Evolutionary conservation across 495 filamentous ascomycete species (phyloP), one percentile per base, ranked within the genome.

Genomic region (Penicillium silybi): DNA sequence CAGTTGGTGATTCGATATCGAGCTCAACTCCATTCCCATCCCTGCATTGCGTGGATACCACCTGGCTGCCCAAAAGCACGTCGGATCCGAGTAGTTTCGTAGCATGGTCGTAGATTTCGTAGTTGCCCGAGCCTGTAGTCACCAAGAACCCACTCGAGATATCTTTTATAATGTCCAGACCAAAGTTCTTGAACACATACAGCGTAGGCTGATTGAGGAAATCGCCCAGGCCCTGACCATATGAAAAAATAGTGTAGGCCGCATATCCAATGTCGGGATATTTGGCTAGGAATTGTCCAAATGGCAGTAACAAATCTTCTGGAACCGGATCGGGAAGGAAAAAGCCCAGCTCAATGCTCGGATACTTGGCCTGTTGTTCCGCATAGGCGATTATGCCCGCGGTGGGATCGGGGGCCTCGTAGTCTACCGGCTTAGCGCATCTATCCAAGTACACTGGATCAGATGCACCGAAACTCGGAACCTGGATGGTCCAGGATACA

Each of bases 251-350:
- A 0, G 69, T 52, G 5, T 64, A 41, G 3, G 51, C 44, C 2
- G 71, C 61, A 16, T 61, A 58, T 6, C 50, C 66, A 10, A 70
- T 46, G 2, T 56, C 56, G 32, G 35, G 75, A 50, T 78, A 73
- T 48, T 80, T 80, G 25, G 54, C 47, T 9, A 79, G 48, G 52
- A 77, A 83, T 2, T 78, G 57, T 1, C 69, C 62, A 50, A 78
- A 80, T 13, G 78, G 70, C 0, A 79, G 59, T 1, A 79, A 59
- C 4, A 83, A 55, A 9, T 81, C 80, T 16, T 70, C 72, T 0
- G 80, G 80, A 0, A 83, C 69, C 2, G 77, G 73, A 23, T 78
- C 55, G 0, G 78, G 77, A 4, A 83, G 68, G 26, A 75, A 64
- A 16, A 69, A 64, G 0, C 77, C 79, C 6, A 58, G 42, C 29